Evolutionary conservation across 495 filamentous ascomycete genomes (phyloP), one percentile per base, ranked within the genome.

Genomic region (Penicillium antarcticum): DNA sequence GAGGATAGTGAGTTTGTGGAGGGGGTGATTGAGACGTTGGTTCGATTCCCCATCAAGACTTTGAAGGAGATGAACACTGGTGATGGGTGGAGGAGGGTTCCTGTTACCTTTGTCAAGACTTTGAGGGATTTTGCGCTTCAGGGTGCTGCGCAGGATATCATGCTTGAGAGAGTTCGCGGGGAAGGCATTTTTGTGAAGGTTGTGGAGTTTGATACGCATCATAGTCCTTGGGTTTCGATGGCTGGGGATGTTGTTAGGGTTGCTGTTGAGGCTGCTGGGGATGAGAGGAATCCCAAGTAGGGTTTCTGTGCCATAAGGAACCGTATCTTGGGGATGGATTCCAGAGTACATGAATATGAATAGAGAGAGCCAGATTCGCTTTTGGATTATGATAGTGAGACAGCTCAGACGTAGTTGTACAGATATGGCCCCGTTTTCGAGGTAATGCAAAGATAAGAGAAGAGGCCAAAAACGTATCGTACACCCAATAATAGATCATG

Each of bases 61-160:
- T 65, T 70, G 45, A 53, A 53, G 17, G 51, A 63, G 19, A 13
- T 36, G 5, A 48, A 48, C 5, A 43, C 53, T n/a, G 52, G 63
- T 6, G 50, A 49, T 34, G 67, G 67, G 0, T 78, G 73, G 75
- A 52, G 52, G 36, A 52, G 57, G n/a, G 58, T 75, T 33, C 69
- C 72, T 6, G 45, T 59, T 8, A 69, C 64, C 2, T 76, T 72
- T 61, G 52, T 75, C 26, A 44, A 45, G 9, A 67, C 69, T 5
- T 53, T 55, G 18, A 33, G 59, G 37, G 73, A 75, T 53, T 62
- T 59, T 52, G 61, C 62, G 9, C 41, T 72, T n/a, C 62, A 61
- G 0, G 19, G 51, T 17, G 26, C 49, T 3, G 73, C 71, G 56
- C 72, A 77, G 63, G 58, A 70, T 53, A 52, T 53, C 9, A 67